Evolutionary conservation across 352 stramenopile species (phyloP), one percentile per base, ranked within the genome.

Genomic region (Phytophthora agathidicida): DNA sequence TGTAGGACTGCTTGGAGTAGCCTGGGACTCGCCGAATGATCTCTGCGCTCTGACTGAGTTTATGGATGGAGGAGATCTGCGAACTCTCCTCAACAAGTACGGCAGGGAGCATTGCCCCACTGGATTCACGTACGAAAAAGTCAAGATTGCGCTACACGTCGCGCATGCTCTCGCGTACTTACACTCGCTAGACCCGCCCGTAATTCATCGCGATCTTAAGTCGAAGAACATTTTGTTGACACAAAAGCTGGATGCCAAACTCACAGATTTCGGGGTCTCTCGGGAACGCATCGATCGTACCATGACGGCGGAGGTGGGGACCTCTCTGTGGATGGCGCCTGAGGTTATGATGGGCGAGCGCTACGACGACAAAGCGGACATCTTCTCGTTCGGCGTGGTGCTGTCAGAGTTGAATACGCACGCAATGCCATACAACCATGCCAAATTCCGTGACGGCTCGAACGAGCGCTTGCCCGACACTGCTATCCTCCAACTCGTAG

Each of bases 251-350:
- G 45, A 75, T 41, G 63, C 71, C 32, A 81, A 81, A 37, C 39
- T 81, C 7, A 75, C 65, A 1, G 71, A 84, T 44, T 84, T 81
- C 53, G 62, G 63, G 1, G 46, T 73, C 2, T 65, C 63, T 32
- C 42, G 44, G 17, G 50, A 48, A 35, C 53, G 33, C 31, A 46
- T 46, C 28, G 57, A 36, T 32, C 43, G 36, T 7, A 77, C 64
- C 1, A 74, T 79, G 65, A 79, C 65, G 1, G 57, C 53, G 13
- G 70, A 28, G 24, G 61, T 75, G 0, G 70, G 65, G 6, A 62
- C 70, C 2, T 68, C 52, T 13, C 51, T 53, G 17, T 75, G 65
- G 70, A 79, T 75, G 57, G 42, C 70, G 3, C 65, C 67, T 0
- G 68, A 81, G 26, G 68, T 77, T 14, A 68, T 81, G 64, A 54